Evolutionary conservation across 768 basidiomycete species (phyloP).

Genomic region (Dictyophora rubrovolvata): DNA sequence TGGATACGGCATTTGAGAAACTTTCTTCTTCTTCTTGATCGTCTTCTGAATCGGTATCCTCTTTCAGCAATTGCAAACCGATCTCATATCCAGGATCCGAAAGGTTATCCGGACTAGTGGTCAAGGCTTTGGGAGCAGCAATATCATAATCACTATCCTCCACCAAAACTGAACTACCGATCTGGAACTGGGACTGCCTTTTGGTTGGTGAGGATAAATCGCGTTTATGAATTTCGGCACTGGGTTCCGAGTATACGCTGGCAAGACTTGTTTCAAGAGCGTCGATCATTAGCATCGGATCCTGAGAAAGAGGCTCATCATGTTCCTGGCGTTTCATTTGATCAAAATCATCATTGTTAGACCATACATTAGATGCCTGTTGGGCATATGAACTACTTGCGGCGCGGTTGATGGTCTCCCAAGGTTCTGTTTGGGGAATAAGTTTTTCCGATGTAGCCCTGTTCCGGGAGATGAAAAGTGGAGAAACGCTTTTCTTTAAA

Average conservation of each 20-base stretch:
- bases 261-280: background rate
- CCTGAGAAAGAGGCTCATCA: background rate
- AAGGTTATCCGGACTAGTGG: background rate
- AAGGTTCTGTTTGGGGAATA: background rate
- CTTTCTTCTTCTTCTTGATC: background rate
- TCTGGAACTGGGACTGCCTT: background rate
- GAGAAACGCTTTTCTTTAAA: background rate
- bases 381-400: background rate
- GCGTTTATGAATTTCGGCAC: background rate
- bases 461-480: background rate
- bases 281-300: background rate
- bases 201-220: background rate
- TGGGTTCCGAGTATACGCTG: background rate
- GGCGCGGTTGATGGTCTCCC: background rate
- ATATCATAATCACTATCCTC: background rate
- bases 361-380: background rate
- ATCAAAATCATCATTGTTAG: background rate
- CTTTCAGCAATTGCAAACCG: constrained; percentile 53
- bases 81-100: constrained; percentile 33
- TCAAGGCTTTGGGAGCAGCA: background rate
- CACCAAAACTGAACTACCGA: background rate
- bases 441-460: constrained; percentile 1
- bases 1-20: background rate
- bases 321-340: background rate
- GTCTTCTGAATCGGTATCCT: constrained; percentile 30